Conservation (phyloP, 768 basidiomycete species). For the Boletellus emodensis region DNA sequence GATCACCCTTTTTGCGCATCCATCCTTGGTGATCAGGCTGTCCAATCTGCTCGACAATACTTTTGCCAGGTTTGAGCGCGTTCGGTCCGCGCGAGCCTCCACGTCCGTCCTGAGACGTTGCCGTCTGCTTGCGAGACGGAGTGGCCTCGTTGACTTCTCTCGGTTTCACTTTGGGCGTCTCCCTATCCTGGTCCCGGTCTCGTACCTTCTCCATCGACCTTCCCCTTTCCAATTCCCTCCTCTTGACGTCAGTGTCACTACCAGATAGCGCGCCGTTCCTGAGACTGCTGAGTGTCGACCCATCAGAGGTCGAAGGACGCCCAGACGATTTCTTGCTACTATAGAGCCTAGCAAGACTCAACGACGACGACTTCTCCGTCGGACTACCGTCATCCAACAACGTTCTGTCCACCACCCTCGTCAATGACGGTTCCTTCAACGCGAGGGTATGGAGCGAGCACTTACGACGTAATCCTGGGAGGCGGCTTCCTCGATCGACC, state of each 20-base stretch:
- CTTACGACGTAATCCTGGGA: conserved; percentile 65
- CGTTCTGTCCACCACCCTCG: conserved; percentile 20
- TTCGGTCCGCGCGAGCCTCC: conserved; percentile 27
- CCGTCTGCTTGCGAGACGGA: conserved; percentile 55
- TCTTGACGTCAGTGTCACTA: conserved; percentile 19
- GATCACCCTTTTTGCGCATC: conserved; percentile 94
- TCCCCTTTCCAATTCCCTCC: conserved; percentile 18
- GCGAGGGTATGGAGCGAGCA: conserved; percentile 9
- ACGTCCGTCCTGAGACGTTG: conserved; percentile 25
- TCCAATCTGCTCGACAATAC: conserved; percentile 87
- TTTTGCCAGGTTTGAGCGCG: conserved; percentile 56
- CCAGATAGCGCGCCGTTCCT: conserved; percentile 21
- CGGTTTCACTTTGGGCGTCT: conserved; percentile 12
- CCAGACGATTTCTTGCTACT: conserved; percentile 41
- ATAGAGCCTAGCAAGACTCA: conserved; percentile 49
- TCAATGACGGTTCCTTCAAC: neutral
- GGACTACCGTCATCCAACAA: conserved; percentile 32
- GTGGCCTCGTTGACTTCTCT: conserved; percentile 34
- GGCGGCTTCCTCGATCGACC: conserved; percentile 77
- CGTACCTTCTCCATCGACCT: conserved; percentile 19
- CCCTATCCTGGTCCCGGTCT: conserved; percentile 22
- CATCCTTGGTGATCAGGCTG: conserved; percentile 86
- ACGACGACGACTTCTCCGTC: conserved; percentile 43
- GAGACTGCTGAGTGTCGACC: conserved; percentile 22
- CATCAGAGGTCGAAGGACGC: conserved; percentile 41